Evolutionary conservation across 2,329 filamentous ascomycete species (phyloP).

Genomic region (Colletotrichum eleusines): DNA sequence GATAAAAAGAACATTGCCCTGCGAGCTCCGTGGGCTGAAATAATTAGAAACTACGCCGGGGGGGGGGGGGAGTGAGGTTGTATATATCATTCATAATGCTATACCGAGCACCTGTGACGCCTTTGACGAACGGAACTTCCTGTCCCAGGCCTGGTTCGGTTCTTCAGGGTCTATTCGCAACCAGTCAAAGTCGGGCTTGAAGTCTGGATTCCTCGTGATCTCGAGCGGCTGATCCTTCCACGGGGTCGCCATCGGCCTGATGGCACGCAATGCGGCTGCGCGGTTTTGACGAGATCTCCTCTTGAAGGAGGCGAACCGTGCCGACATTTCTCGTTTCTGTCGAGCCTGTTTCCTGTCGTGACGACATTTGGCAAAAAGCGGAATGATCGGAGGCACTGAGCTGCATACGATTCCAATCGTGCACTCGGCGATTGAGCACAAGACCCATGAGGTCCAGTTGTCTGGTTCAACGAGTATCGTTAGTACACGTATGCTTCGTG

Average conservation of each 20-base stretch:
- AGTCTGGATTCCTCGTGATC: constrained; percentile 22
- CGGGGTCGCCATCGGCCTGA: constrained; percentile 38
- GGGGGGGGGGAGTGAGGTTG: too few relatives aligned
- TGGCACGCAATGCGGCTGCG: background rate
- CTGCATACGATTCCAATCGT: constrained; percentile 51
- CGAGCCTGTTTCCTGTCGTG: constrained; percentile 1
- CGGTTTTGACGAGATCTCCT: constrained; percentile 3
- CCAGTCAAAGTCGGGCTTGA: constrained; percentile 32
- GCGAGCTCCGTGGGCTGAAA: constrained; percentile 10
- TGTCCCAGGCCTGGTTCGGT: background rate
- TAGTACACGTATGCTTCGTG: too few relatives aligned
- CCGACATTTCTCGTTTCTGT: background rate
- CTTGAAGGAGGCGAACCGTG: background rate
- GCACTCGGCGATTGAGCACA: constrained; percentile 51
- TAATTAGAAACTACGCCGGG: background rate
- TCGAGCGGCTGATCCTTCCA: constrained; percentile 33
- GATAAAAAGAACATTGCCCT: background rate
- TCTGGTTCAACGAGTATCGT: constrained; percentile 41
- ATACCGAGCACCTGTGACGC: constrained; percentile 33
- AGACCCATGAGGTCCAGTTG: constrained; percentile 47
- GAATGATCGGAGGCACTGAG: constrained; percentile 50
- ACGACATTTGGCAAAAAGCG: constrained; percentile 42
- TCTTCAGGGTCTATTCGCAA: constrained; percentile 29
- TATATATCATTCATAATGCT: constrained; percentile 6
- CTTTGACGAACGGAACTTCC: constrained; percentile 12